phyloP scores from a whole-genome alignment of 2,329 filamentous ascomycete genomes.

The Pseudogymnoascus sp. region DNA sequence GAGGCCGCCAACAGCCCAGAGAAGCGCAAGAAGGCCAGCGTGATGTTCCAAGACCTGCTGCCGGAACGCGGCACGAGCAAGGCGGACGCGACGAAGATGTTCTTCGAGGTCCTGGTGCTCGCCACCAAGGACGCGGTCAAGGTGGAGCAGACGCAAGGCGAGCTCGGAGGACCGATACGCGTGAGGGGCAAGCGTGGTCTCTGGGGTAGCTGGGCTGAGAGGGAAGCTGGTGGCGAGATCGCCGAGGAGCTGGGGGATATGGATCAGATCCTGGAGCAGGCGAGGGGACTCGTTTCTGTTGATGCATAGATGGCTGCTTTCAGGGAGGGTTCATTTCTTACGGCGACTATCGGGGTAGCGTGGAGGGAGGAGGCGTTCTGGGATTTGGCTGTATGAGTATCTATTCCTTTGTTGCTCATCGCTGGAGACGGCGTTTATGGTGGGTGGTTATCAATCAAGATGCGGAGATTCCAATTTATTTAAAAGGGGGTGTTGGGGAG shows the following conservation, averaged over 20 bases:
- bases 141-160: conserved; percentile 70
- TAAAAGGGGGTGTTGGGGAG: conserved; percentile 2
- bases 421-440: conserved; percentile 5
- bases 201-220: conserved; percentile 94
- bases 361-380: background rate
- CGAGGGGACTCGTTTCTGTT: conserved; percentile 1
- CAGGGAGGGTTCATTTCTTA: background rate
- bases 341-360: background rate
- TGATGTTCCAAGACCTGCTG: conserved; percentile 85
- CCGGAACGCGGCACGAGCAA: conserved; percentile 73
- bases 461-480: conserved; percentile 2
- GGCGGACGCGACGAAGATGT: conserved; percentile 97
- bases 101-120: conserved; percentile 92
- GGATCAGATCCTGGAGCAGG: conserved; percentile 7
- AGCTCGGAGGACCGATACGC: conserved; percentile 69
- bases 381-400: background rate
- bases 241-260: conserved; percentile 12
- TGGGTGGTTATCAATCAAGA: background rate
- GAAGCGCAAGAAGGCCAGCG: conserved; percentile 65
- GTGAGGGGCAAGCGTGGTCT: conserved; percentile 90
- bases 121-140: conserved; percentile 98
- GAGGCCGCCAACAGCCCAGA: conserved; percentile 60
- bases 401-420: background rate
- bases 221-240: conserved; percentile 55
- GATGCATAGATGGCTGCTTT: background rate